These are phyloP conservation scores for Penicillium robsamsonii DNA, from an alignment of 495 filamentous ascomycete species.

Conservation along the genomic window DNA sequence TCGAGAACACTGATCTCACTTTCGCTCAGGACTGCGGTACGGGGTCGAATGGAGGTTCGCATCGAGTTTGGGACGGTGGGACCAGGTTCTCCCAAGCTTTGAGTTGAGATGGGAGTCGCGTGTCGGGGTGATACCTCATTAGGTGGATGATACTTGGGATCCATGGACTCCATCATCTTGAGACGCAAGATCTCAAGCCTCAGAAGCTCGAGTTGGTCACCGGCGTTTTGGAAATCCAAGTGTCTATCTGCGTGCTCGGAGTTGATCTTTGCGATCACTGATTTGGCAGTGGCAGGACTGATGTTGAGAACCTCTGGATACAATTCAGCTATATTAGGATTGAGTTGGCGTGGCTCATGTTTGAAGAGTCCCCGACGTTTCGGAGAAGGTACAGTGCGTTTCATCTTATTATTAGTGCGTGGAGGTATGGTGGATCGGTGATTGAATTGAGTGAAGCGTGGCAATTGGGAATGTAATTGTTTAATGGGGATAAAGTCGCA, in stretches of 20 bases:
- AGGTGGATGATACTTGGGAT: background rate
- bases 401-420: background rate
- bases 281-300: background rate
- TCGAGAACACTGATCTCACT: conserved; percentile 35
- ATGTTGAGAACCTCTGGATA: background rate
- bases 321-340: background rate
- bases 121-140: background rate
- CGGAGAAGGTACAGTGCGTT: background rate
- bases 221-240: background rate
- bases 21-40: conserved; percentile 12
- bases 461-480: background rate
- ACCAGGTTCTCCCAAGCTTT: background rate
- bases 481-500: background rate
- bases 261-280: background rate
- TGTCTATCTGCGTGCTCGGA: background rate
- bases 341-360: background rate
- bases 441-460: background rate
- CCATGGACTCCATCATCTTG: background rate
- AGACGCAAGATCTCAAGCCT: background rate
- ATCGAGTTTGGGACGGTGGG: background rate
- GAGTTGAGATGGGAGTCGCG: background rate
- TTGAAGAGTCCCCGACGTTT: background rate
- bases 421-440: background rate
- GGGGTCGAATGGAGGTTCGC: background rate
- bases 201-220: background rate